Evolutionary conservation across 75 land plant genomes (phyloP), one percentile per base, ranked within the genome.

Genomic region (Isoetes taiwanensis): DNA sequence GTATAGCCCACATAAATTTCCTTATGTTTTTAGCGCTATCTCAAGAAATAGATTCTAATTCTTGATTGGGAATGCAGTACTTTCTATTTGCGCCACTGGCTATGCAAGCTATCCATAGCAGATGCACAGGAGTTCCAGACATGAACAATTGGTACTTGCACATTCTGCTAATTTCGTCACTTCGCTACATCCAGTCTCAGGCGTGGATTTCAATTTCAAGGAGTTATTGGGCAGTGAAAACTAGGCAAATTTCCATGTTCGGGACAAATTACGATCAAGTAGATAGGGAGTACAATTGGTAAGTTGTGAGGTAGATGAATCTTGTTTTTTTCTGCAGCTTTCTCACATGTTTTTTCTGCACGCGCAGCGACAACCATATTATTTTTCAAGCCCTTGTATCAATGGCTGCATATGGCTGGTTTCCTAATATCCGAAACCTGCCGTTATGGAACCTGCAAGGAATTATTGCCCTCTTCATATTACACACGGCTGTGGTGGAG

Each of bases 281-380:
- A 20, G 83, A 79, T 42, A 41, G 41, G 29, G 86, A 83, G 73
- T 76, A 72, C 76, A 53, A 83, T 46, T 83, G 83, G 86, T 83
- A 76, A 14, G 8, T n/a, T n/a, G n/a, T n/a, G 30, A 21, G 26
- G 28, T 59, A 20, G 3, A 3, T 11, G 11, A 16, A 5, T 3
- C 23, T 43, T 4, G 17, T 43, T 16, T 2, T 3, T 1, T 0
- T n/a, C 5, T n/a, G 24, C 19, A 16, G 43, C 46, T 42, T 5
- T 3, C 50, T 43, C 50, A n/a, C n/a, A n/a, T n/a, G n/a, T n/a
- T n/a, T n/a, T n/a, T n/a, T n/a, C n/a, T 54, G 33, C 2, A 50
- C 28, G 4, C 28, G 43, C 80, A 86, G 93, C 71, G 93, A 86
- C 54, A 75, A 86, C 56, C 86, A 63, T 43, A 48, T 83, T 0